phyloP scores from a whole-genome alignment of 2,329 filamentous ascomycete genomes.

The Alternaria arbusti region DNA sequence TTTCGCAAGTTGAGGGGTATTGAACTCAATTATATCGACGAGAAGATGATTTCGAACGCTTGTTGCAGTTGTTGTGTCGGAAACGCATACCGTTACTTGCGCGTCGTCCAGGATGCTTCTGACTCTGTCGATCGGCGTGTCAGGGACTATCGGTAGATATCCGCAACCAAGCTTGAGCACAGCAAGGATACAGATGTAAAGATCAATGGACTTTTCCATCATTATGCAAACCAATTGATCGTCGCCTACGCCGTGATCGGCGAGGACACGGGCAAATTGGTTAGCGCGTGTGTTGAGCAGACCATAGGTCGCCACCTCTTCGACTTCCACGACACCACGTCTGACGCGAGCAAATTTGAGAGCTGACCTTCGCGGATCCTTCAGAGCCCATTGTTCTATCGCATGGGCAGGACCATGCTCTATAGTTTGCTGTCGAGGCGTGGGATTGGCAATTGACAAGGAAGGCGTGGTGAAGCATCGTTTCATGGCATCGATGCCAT shows the following conservation, averaged over 20 bases:
- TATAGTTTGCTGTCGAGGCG: constrained; percentile 31
- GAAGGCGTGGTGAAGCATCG: constrained; percentile 27
- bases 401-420: constrained; percentile 44
- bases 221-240: constrained; percentile 73
- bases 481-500: constrained; percentile 36
- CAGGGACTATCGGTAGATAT: constrained; percentile 79
- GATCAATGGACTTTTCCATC: constrained; percentile 75
- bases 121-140: constrained; percentile 69
- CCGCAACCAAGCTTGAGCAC: constrained; percentile 76
- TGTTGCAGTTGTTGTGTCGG: constrained; percentile 28
- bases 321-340: constrained; percentile 36
- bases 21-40: constrained; percentile 36
- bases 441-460: constrained; percentile 53
- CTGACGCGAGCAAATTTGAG: constrained; percentile 66
- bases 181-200: constrained; percentile 78
- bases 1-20: constrained; percentile 32
- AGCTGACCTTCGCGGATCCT: constrained; percentile 63
- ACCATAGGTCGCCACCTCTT: constrained; percentile 64
- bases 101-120: constrained; percentile 68
- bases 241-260: constrained; percentile 53
- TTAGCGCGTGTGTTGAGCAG: constrained; percentile 71
- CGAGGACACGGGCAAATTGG: constrained; percentile 64
- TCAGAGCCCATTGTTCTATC: constrained; percentile 61
- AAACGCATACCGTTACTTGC: constrained; percentile 57
- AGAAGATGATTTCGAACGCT: constrained; percentile 9